Conservation (phyloP, 768 basidiomycete species). For the Kwoniella sp. region DNA sequence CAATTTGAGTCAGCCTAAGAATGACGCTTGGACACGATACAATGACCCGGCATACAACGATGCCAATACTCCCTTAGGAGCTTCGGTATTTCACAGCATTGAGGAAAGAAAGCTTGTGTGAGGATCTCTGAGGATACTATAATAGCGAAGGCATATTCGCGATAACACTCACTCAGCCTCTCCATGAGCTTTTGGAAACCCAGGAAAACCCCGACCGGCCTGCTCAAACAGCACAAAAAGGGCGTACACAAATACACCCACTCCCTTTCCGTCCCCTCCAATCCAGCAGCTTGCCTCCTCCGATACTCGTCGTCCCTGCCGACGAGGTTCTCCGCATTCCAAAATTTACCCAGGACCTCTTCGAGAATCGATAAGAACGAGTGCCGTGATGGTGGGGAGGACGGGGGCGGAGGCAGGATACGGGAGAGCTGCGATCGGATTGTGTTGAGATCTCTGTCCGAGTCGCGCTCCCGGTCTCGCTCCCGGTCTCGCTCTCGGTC, state of each 20-base stretch:
- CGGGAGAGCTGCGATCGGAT: slow-evolving; percentile 35
- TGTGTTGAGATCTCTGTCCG: slow-evolving; percentile 12
- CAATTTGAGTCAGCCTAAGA: background rate
- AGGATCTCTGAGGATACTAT: too few species aligned
- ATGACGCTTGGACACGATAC: background rate
- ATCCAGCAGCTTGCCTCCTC: slow-evolving; percentile 4
- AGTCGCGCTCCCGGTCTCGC: background rate
- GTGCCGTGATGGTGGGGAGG: slow-evolving; percentile 37
- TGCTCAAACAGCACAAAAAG: slow-evolving; percentile 42
- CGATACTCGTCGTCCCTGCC: slow-evolving; percentile 31
- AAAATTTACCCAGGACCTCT: slow-evolving; percentile 48
- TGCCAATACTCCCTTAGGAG: too few species aligned
- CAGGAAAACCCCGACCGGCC: slow-evolving; percentile 43
- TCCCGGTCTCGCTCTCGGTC: background rate
- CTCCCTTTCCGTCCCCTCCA: slow-evolving; percentile 27
- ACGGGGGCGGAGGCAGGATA: slow-evolving; percentile 45
- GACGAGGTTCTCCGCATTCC: slow-evolving; percentile 23
- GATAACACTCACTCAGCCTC: slow-evolving; percentile 35
- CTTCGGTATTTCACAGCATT: too few species aligned
- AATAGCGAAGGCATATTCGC: too few species aligned
- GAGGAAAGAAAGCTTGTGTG: too few species aligned
- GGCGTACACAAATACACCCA: slow-evolving; percentile 49
- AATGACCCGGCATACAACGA: too few species aligned
- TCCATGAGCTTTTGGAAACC: slow-evolving; percentile 46
- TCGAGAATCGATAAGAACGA: slow-evolving; percentile 36